phyloP scores from a whole-genome alignment of 371 early-diverging fungal species.

The Mortierella sp. region DNA sequence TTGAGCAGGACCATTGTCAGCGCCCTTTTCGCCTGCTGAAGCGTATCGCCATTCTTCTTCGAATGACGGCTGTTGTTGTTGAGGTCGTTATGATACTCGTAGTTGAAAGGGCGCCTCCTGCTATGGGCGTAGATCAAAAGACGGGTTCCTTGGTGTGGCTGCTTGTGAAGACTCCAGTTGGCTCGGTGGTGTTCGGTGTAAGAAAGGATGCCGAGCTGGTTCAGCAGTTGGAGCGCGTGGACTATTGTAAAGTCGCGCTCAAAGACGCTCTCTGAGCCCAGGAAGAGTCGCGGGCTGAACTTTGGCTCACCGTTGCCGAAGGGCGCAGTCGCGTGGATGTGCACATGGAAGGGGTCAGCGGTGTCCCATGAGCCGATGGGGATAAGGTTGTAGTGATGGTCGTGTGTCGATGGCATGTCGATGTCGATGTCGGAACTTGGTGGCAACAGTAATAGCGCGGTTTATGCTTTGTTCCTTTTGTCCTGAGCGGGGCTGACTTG shows the following conservation, averaged over 20 bases:
- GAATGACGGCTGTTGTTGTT: neutral
- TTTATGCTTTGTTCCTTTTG: neutral
- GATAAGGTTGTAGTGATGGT: neutral
- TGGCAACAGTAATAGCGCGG: neutral
- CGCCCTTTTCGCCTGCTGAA: conserved; percentile 1
- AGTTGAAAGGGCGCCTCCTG: neutral
- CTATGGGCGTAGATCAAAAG: conserved; percentile 28
- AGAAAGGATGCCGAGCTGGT: conserved; percentile 10
- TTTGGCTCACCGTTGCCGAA: neutral
- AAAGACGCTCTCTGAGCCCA: neutral
- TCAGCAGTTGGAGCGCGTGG: conserved; percentile 11
- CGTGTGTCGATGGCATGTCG: neutral
- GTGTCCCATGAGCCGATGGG: conserved; percentile 47
- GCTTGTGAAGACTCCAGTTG: neutral
- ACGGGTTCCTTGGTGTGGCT: neutral
- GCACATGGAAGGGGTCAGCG: neutral
- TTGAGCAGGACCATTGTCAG: conserved; percentile 29
- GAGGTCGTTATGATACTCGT: too few relatives aligned
- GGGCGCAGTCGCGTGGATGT: neutral
- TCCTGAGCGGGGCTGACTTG: neutral
- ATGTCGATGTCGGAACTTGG: neutral
- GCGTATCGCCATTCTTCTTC: neutral
- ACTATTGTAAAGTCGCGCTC: conserved; percentile 12
- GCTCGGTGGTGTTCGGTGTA: neutral
- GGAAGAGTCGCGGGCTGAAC: neutral